A percentile compares a stretch with the other conserved stretches of the same genome.
Conservation (phyloP, 208 protist species). For the Leptomonas seymouri region DNA sequence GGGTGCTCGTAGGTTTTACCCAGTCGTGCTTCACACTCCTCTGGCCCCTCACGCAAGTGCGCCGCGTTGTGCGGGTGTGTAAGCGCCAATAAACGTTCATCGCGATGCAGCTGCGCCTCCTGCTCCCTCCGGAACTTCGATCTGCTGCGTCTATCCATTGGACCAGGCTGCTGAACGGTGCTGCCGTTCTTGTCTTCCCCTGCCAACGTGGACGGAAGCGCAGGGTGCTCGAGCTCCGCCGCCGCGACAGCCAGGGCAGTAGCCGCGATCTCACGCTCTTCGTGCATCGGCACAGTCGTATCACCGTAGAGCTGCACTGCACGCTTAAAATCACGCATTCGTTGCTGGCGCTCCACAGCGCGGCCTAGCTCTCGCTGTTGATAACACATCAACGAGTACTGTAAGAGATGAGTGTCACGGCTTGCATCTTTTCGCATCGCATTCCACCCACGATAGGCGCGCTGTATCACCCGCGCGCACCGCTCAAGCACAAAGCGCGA, state of each 20-base stretch:
- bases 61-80: slow-evolving; percentile 33
- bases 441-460: slow-evolving; percentile 56
- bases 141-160: no score
- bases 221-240: neutral
- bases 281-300: slow-evolving; percentile 12
- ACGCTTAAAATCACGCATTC: slow-evolving; percentile 13
- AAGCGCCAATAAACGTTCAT: slow-evolving; percentile 44
- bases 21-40: slow-evolving; percentile 21
- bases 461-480: slow-evolving; percentile 69
- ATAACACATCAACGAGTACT: slow-evolving; percentile 48
- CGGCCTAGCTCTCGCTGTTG: slow-evolving; percentile 49
- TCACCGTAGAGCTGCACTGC: slow-evolving; percentile 45
- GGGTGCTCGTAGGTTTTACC: slow-evolving; percentile 44
- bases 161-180: neutral
- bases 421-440: slow-evolving; percentile 38
- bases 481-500: slow-evolving; percentile 35
- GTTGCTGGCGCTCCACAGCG: slow-evolving; percentile 32
- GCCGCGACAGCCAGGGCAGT: neutral
- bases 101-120: slow-evolving; percentile 44
- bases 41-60: slow-evolving; percentile 37
- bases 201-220: neutral
- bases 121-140: slow-evolving; percentile 22
- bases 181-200: neutral
- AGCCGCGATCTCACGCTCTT: slow-evolving; percentile 1
- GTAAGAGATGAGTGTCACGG: slow-evolving; percentile 51